A percentile compares a stretch with the other conserved stretches of the same genome.
These are phyloP conservation scores for Chernovozyma aurita DNA, from an alignment of 1,139 yeast species.

Conservation along the genomic window DNA sequence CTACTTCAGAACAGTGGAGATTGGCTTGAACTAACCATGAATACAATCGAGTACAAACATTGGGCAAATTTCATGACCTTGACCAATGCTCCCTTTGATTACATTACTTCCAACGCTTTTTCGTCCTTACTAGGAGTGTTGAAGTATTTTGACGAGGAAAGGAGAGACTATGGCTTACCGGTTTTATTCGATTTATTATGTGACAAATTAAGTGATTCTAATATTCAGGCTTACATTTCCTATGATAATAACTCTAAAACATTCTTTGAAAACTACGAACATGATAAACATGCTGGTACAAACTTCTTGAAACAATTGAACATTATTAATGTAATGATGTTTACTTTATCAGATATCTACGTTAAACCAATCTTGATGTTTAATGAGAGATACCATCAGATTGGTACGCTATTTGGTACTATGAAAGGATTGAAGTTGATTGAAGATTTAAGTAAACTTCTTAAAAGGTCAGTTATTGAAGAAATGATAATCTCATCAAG, in stretches of 20 bases:
- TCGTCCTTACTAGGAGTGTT: slow-evolving; percentile 51
- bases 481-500: slow-evolving; percentile 47
- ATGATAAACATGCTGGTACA: slow-evolving; percentile 25
- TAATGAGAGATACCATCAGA: slow-evolving; percentile 43
- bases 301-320: slow-evolving; percentile 30
- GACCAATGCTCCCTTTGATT: slow-evolving; percentile 58
- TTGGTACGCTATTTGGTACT: slow-evolving; percentile 42
- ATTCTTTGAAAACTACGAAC: slow-evolving; percentile 27
- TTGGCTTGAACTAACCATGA: slow-evolving; percentile 44
- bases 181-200: slow-evolving; percentile 14
- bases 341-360: slow-evolving; percentile 49
- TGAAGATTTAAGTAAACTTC: slow-evolving; percentile 35
- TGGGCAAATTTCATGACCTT: slow-evolving; percentile 44
- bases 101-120: slow-evolving; percentile 50
- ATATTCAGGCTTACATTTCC: slow-evolving; percentile 17
- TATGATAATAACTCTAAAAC: slow-evolving; percentile 14
- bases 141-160: slow-evolving; percentile 52
- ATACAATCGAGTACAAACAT: slow-evolving; percentile 34
- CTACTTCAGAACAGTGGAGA: slow-evolving; percentile 44
- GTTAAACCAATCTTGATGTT: slow-evolving; percentile 48
- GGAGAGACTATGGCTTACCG: slow-evolving; percentile 47
- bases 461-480: slow-evolving; percentile 51
- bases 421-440: slow-evolving; percentile 22
- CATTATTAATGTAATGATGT: slow-evolving; percentile 35
- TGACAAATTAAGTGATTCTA: slow-evolving; percentile 11